Evolutionary conservation across 2,329 filamentous ascomycete species (phyloP), one percentile per base, ranked within the genome.

Genomic region (Colletotrichum sojae): DNA sequence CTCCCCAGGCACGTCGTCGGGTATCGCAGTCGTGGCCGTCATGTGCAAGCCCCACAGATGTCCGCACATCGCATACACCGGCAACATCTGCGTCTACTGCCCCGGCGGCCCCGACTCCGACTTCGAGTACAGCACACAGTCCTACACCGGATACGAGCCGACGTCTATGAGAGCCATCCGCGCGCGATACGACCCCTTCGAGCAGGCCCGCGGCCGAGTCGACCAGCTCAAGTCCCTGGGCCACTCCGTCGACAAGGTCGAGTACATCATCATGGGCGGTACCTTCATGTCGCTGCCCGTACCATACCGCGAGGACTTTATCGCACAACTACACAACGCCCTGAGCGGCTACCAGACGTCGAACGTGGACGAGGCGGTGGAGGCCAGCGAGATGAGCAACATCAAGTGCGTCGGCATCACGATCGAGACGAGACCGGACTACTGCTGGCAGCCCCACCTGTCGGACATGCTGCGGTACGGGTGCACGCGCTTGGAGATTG

Each of bases 21-120:
- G 96, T 67, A 99, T 99, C 75, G 96, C 96, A 2, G 96, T 99
- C 9, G 96, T 99, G 54, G 96, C 97, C 51, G 97, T 99, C 74
- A 99, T 99, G 96, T 98, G 96, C 88, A 99, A 99, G 81, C 96
- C 96, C 25, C 96, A 99, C 80, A 88, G 96, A 78, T 99, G 96
- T 77, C 96, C 96, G 18, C 96, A 99, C 78, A 99, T 99, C 75
- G 94, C 96, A 12, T 99, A 98, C 80, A 99, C 96, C 0, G 96
- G 96, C 71, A 99, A 99, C 78, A 98, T 99, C 71, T 99, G 96
- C 80, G 96, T 99, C 70, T 99, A 99, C 83, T 99, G 96, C 78
- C 96, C 96, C 10, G 96, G 96, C 73, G 96, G 96, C 1, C 97
- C 97, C 9, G 96, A 99, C 78, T 98, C 95, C 57, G 97, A 99